Percentiles rank a stretch among this genome's conserved stretches.
Conservation (phyloP, 2,329 filamentous ascomycete genomes). For the Herpomyces periplanetae region DNA sequence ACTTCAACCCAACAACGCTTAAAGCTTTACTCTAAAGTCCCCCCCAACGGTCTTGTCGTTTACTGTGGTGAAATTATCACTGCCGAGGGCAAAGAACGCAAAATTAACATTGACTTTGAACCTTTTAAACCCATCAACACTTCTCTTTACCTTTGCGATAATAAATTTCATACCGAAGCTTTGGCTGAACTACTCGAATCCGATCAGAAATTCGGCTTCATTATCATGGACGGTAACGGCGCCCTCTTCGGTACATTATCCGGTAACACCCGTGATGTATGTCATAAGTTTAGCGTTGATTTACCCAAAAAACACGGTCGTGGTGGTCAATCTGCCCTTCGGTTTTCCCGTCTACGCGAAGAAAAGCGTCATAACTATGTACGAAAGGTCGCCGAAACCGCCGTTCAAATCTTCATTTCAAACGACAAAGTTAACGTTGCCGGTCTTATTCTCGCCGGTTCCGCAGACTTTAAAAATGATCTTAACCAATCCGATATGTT, state of each 20-base stretch:
- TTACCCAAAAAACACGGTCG: constrained; percentile 98
- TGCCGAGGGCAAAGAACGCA: constrained; percentile 85
- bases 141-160: constrained; percentile 94
- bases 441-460: constrained; percentile 74
- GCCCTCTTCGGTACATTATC: constrained; percentile 84
- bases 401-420: constrained; percentile 95
- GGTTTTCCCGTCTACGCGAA: constrained; percentile 95
- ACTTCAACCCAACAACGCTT: constrained; percentile 95
- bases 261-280: constrained; percentile 77
- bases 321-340: constrained; percentile 95
- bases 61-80: constrained; percentile 99
- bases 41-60: constrained; percentile 79
- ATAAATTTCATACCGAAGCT: constrained; percentile 97
- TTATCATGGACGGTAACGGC: constrained; percentile 98
- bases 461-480: constrained; percentile 97
- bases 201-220: constrained; percentile 96
- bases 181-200: constrained; percentile 87
- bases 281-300: constrained; percentile 96
- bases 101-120: constrained; percentile 99
- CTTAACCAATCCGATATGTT: constrained; percentile 92
- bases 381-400: constrained; percentile 84
- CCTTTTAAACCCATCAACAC: constrained; percentile 99
- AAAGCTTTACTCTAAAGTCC: constrained; percentile 96
- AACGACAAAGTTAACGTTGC: constrained; percentile 94
- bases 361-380: constrained; percentile 99